phyloP scores from a whole-genome alignment of 371 early-diverging fungal species.

The Smittium culicis region DNA sequence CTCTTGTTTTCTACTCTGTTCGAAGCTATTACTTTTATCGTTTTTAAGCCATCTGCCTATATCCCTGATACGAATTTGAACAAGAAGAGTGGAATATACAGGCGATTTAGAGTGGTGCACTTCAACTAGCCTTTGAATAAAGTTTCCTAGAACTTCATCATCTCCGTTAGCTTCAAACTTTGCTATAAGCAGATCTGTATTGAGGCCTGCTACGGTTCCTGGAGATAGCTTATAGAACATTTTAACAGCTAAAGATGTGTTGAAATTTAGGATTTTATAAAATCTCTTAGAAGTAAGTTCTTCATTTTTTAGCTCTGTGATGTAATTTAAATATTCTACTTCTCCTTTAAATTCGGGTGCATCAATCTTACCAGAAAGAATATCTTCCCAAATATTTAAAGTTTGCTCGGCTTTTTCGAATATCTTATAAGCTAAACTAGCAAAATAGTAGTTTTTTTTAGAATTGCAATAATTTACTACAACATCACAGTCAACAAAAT shows the following conservation, averaged over 20 bases:
- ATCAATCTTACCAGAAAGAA: conserved; percentile 16
- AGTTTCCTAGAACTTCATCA: conserved; percentile 14
- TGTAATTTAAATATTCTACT: conserved; percentile 21
- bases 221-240: conserved; percentile 16
- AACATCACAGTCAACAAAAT: conserved; percentile 16
- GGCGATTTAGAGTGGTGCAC: conserved; percentile 20
- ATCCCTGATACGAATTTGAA: conserved; percentile 26
- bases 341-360: conserved; percentile 22
- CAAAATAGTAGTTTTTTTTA: conserved; percentile 17
- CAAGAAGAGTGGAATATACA: conserved; percentile 25
- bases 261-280: conserved; percentile 15
- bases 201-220: conserved; percentile 14
- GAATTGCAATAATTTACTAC: conserved; percentile 15
- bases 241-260: conserved; percentile 15
- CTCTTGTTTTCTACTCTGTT: neutral
- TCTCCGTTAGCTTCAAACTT: conserved; percentile 15
- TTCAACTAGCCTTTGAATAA: conserved; percentile 25
- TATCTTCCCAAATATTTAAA: conserved; percentile 22
- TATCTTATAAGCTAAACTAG: conserved; percentile 19
- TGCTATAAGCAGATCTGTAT: conserved; percentile 17
- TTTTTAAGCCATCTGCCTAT: conserved; percentile 13
- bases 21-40: neutral
- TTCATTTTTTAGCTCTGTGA: conserved; percentile 12
- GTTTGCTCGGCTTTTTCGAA: conserved; percentile 12
- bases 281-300: conserved; percentile 14